A percentile compares a stretch with the other conserved stretches of the same genome.
These are phyloP conservation scores for Lecanicillium sp. DNA, from an alignment of 2,329 filamentous ascomycete genomes.

Conservation along the genomic window DNA sequence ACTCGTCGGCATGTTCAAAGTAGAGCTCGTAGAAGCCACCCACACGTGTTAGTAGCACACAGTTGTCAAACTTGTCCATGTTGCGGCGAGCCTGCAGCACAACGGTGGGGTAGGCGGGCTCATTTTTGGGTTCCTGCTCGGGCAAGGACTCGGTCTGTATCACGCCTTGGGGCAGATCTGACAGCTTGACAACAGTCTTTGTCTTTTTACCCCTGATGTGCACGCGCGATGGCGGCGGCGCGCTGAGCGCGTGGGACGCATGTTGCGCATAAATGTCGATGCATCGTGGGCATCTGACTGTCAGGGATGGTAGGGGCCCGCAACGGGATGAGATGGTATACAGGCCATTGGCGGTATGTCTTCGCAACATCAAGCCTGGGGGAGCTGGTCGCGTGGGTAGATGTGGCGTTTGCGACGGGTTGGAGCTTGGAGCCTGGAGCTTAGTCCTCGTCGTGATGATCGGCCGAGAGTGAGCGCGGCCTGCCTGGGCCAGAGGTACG, in stretches of 20 bases:
- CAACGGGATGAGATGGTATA: background rate
- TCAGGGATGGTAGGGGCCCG: background rate
- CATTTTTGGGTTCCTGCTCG: constrained; percentile 30
- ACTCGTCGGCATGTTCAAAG: constrained; percentile 89
- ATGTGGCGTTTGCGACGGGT: no score
- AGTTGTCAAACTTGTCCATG: constrained; percentile 85
- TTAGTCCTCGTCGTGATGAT: no score
- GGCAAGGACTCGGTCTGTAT: constrained; percentile 22
- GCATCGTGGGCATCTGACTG: background rate
- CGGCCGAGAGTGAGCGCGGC: no score
- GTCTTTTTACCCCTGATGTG: constrained; percentile 44
- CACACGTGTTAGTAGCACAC: constrained; percentile 83
- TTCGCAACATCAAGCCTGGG: constrained; percentile 3
- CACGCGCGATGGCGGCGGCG: background rate
- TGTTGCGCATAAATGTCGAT: background rate
- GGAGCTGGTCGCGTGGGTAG: background rate
- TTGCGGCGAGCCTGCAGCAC: constrained; percentile 80
- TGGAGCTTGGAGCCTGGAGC: no score
- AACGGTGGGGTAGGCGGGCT: constrained; percentile 71
- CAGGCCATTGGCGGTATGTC: background rate
- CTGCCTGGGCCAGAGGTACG: no score
- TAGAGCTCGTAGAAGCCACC: constrained; percentile 98
- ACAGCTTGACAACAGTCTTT: constrained; percentile 43
- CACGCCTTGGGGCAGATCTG: constrained; percentile 49
- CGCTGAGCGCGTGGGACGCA: background rate